Conservation (phyloP, 106 monocot species). For the Acanthochlamys bracteata region DNA sequence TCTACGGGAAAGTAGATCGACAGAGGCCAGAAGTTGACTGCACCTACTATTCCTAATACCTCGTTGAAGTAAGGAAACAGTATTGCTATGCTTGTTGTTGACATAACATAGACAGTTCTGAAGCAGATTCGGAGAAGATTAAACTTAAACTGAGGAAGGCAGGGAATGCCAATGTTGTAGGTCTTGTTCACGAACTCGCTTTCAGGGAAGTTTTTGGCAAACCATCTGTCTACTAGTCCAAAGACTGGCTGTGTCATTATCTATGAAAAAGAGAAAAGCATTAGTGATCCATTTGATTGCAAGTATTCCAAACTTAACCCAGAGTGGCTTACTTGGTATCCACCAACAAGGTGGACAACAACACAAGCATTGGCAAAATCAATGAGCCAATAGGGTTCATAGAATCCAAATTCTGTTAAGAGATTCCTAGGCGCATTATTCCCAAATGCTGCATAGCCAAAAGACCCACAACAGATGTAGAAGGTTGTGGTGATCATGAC, state of each 20-base stretch:
- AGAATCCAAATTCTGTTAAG: constrained; percentile 59
- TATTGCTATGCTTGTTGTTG: constrained; percentile 19
- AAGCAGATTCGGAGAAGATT: constrained; percentile 21
- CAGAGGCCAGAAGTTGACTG: constrained; percentile 25
- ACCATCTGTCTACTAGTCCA: constrained; percentile 19
- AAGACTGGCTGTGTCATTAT: constrained; percentile 23
- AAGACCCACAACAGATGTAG: constrained; percentile 51
- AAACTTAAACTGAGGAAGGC: background rate
- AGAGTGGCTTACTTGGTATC: constrained; percentile 30
- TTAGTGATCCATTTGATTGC: background rate
- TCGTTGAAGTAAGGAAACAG: constrained; percentile 35
- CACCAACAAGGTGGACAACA: constrained; percentile 47
- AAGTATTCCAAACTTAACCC: too few relatives aligned
- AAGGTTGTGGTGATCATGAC: constrained; percentile 35
- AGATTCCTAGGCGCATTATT: constrained; percentile 41
- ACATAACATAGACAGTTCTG: constrained; percentile 20
- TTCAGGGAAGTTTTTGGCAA: constrained; percentile 1
- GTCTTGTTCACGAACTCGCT: constrained; percentile 5
- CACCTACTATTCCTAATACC: constrained; percentile 24
- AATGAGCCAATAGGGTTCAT: constrained; percentile 55
- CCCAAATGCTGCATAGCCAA: constrained; percentile 58
- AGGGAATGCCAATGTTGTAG: background rate
- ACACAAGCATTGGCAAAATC: constrained; percentile 47
- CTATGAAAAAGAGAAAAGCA: background rate
- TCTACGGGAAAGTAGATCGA: constrained; percentile 30